Base-by-base conservation (phyloP, 176 grass and related monocot genomes). In the Oryza brachyantha region DNA sequence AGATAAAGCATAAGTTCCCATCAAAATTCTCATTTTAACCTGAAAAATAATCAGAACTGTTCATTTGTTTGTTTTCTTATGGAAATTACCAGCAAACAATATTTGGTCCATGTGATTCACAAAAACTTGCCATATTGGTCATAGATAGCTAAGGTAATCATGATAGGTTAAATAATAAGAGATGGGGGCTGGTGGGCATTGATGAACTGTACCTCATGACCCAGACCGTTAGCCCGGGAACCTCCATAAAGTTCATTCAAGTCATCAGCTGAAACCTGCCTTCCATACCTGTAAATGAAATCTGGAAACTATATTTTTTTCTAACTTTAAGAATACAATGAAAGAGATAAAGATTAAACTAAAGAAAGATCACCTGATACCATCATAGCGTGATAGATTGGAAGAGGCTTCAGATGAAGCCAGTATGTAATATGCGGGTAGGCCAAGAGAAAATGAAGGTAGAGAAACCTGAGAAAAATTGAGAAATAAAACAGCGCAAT, bases 11-110 rank as follows among this genome's bases (percentile, higher is more conserved):
- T 94, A 98, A 52, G 95, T 94, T 81, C 95, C 95, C 95, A 94
- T 98, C 83, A 98, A 90, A 85, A 98, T 98, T 94, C 95, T 98
- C 95, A 94, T 89, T 87, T 94, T 98, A 35, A 93, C 95, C 92
- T 98, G 75, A 68, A 93, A 66, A 92, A 24, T 16, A 58, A 67
- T 16, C 72, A 38, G 65, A 64, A 54, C n/a, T n/a, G n/a, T n/a
- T n/a, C n/a, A n/a, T n/a, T 72, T n/a, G 58, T 38, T 74, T 78
- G 67, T 43, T 74, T 81, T 29, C n/a, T 86, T 39, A 75, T 84
- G 59, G 42, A 45, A 57, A 36, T 39, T 72, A 28, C 35, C 55
- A 62, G 3, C 25, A 42, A 84, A 73, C 31, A 10, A 75, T 40
- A 35, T 28, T 17, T 27, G 35, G 3, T 79, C 35, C 25, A 73